Evolutionary conservation across 2,329 filamentous ascomycete genomes (phyloP).

Genomic region (Diatrype stigma): DNA sequence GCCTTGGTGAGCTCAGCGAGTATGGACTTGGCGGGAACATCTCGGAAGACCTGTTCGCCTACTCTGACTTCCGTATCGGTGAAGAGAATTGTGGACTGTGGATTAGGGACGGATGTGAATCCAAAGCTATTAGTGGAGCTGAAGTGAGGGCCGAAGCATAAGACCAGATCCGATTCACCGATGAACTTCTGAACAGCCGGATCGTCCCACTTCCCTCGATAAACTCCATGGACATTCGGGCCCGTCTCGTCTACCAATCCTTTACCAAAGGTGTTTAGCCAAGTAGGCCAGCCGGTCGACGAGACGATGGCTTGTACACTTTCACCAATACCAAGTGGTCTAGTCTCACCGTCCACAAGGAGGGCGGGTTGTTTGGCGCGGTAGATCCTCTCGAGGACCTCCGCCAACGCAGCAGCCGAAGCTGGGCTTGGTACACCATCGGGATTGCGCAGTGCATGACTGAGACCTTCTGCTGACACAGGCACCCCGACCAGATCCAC

Average conservation of each 20-base stretch:
- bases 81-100: slow-evolving; percentile 29
- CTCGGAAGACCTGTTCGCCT: slow-evolving; percentile 26
- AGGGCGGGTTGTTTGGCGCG: slow-evolving; percentile 44
- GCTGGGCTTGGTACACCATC: slow-evolving; percentile 6
- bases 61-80: slow-evolving; percentile 28
- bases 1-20: slow-evolving; percentile 16
- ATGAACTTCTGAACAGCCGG: slow-evolving; percentile 32
- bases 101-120: slow-evolving; percentile 33
- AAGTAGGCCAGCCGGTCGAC: slow-evolving; percentile 42
- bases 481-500: slow-evolving; percentile 43
- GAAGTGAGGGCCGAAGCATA: slow-evolving; percentile 42
- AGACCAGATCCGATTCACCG: slow-evolving; percentile 37
- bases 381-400: slow-evolving; percentile 38
- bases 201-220: slow-evolving; percentile 38
- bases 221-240: slow-evolving; percentile 46
- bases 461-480: slow-evolving; percentile 29
- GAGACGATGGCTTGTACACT: slow-evolving; percentile 39
- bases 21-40: slow-evolving; percentile 19
- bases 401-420: slow-evolving; percentile 26
- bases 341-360: slow-evolving; percentile 47
- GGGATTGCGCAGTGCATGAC: slow-evolving; percentile 18
- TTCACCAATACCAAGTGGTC: slow-evolving; percentile 35
- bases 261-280: slow-evolving; percentile 44
- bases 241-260: slow-evolving; percentile 44
- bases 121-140: slow-evolving; percentile 42